A percentile compares a stretch with the other conserved stretches of the same genome.
phyloP scores from a whole-genome alignment of 2,329 filamentous ascomycete genomes.

The Ilyonectria sp. region DNA sequence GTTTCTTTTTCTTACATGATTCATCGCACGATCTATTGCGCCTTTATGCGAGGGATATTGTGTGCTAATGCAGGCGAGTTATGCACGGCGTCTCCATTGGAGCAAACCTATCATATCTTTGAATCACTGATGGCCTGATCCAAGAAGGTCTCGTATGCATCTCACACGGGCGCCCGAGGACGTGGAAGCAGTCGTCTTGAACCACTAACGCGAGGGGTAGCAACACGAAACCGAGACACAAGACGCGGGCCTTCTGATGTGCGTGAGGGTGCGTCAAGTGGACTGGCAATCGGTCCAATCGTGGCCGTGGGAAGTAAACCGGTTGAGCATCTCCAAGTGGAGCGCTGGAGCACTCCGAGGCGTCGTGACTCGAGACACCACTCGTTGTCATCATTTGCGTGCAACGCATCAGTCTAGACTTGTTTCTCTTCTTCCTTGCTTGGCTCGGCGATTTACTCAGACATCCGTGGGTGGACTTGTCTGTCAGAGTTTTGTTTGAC shows the following conservation, averaged over 20 bases:
- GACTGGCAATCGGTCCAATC: conserved; percentile 33
- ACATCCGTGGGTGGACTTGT: not conserved
- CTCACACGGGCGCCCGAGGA: conserved; percentile 31
- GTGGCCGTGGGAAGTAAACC: conserved; percentile 15
- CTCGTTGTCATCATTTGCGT: conserved; percentile 25
- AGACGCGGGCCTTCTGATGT: conserved; percentile 30
- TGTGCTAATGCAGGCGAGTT: conserved; percentile 36
- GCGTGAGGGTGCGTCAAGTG: conserved; percentile 29
- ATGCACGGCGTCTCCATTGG: conserved; percentile 27
- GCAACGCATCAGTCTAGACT: conserved; percentile 2
- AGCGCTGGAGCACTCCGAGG: conserved; percentile 32
- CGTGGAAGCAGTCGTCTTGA: conserved; percentile 25
- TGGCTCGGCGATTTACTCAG: conserved; percentile 4
- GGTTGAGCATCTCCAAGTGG: conserved; percentile 34
- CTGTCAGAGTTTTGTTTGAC: conserved; percentile 9
- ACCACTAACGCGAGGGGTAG: conserved; percentile 29
- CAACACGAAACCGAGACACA: conserved; percentile 37
- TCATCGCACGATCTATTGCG: conserved; percentile 36
- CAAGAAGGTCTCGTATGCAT: conserved; percentile 26
- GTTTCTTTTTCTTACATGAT: conserved; percentile 23
- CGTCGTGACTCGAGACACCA: conserved; percentile 17
- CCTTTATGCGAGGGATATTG: conserved; percentile 37
- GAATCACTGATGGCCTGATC: conserved; percentile 29
- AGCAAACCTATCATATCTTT: conserved; percentile 25
- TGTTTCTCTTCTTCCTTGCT: conserved; percentile 16